phyloP scores from a whole-genome alignment of 148 eudicot genomes.

The Gaultheria prostrata region DNA sequence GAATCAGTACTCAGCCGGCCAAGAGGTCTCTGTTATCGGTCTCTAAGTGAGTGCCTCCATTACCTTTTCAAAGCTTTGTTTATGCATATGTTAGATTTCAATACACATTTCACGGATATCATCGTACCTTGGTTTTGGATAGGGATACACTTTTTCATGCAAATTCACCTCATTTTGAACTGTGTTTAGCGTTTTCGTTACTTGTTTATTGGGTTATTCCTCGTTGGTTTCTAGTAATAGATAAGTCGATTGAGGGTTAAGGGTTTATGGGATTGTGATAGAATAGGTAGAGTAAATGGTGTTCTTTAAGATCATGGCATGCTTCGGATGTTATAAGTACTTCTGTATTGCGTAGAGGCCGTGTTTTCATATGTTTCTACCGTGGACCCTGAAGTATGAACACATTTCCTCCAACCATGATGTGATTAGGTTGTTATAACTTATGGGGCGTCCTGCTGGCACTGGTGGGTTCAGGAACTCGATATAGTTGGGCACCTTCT shows the following conservation, averaged over 20 bases:
- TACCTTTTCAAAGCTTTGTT: not conserved
- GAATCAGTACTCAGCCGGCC: not conserved
- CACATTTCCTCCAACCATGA: not conserved
- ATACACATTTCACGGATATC: too few species aligned
- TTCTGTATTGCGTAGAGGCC: not conserved
- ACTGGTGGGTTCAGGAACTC: too few species aligned
- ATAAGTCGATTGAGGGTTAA: not conserved
- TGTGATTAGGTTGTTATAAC: not conserved
- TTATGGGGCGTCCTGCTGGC: not conserved
- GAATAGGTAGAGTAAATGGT: not conserved
- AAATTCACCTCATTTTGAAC: too few species aligned
- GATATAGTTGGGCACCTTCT: too few species aligned
- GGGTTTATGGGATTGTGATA: not conserved
- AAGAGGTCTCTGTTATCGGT: constrained; percentile 22
- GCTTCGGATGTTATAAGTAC: not conserved
- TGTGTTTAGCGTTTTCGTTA: too few species aligned
- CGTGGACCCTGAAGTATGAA: not conserved
- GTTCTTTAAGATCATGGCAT: not conserved
- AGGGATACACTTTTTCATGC: too few species aligned
- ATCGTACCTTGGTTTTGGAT: too few species aligned
- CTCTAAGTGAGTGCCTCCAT: constrained; percentile 19
- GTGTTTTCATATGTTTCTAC: not conserved
- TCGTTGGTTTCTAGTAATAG: too few species aligned
- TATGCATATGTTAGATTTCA: too few species aligned
- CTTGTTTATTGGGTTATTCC: not conserved